Conservation (phyloP, 345 rosid species). For the Garcia nutans region DNA sequence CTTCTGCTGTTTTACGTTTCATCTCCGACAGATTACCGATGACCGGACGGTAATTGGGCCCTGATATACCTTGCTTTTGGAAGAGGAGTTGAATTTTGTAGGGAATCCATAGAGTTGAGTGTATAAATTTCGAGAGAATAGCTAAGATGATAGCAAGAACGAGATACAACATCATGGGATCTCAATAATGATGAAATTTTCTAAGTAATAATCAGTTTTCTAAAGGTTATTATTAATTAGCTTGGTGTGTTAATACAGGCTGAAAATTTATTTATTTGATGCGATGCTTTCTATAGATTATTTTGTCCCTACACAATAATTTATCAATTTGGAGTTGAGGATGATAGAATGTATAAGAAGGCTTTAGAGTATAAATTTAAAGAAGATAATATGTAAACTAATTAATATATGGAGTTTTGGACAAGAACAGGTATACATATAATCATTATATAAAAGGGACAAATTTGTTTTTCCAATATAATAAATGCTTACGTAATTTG, state of each 20-base stretch:
- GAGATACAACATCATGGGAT: not conserved
- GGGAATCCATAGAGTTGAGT: slow-evolving; percentile 50
- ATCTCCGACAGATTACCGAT: slow-evolving; percentile 59
- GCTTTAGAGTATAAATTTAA: too few species aligned
- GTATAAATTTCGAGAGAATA: slow-evolving; percentile 27
- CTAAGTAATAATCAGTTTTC: not conserved
- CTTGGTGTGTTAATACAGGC: too few species aligned
- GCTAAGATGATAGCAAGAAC: not conserved
- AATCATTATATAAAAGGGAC: too few species aligned
- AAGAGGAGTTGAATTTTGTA: slow-evolving; percentile 54
- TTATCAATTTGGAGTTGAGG: too few species aligned
- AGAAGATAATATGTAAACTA: too few species aligned
- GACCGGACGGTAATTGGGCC: slow-evolving; percentile 54
- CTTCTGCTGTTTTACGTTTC: slow-evolving; percentile 34
- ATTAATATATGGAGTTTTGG: too few species aligned
- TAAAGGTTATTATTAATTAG: not conserved
- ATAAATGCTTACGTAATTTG: too few species aligned
- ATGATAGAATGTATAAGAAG: too few species aligned
- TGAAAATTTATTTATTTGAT: not conserved
- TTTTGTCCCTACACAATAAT: too few species aligned
- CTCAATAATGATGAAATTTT: not conserved
- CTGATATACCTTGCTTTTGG: slow-evolving; percentile 39
- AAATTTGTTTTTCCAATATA: too few species aligned
- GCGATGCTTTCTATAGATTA: not conserved
- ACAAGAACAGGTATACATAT: too few species aligned